Conservation (phyloP, 129 eudicot genomes). For the Flaveria ramosissima region DNA sequence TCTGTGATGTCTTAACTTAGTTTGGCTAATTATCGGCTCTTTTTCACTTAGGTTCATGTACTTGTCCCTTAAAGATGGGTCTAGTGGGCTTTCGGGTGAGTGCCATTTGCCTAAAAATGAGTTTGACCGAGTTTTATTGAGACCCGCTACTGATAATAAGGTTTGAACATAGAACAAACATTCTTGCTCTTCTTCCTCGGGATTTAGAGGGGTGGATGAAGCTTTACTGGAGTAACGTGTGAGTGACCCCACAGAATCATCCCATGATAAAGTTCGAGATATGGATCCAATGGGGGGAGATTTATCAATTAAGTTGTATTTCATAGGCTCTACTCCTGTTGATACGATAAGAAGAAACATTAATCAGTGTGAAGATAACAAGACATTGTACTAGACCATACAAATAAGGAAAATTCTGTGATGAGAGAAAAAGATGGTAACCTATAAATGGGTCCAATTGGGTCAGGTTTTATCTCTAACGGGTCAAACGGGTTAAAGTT, state of each 20-base stretch:
- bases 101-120: constrained; percentile 67
- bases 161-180: constrained; percentile 58
- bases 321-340: constrained; percentile 49
- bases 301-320: constrained; percentile 79
- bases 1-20: constrained; percentile 53
- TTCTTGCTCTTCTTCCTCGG: constrained; percentile 61
- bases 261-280: constrained; percentile 94
- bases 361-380: neutral
- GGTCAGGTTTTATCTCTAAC: neutral
- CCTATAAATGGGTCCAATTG: neutral
- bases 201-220: constrained; percentile 38
- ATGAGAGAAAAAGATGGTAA: neutral
- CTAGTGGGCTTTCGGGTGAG: constrained; percentile 80
- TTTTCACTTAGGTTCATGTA: constrained; percentile 52
- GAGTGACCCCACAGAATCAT: constrained; percentile 55
- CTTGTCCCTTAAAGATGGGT: constrained; percentile 67
- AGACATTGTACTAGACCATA: constrained; percentile 12
- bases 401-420: neutral
- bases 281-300: constrained; percentile 97
- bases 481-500: neutral
- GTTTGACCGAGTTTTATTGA: constrained; percentile 39
- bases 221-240: constrained; percentile 41
- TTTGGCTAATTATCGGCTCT: constrained; percentile 47
- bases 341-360: constrained; percentile 9
- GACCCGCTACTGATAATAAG: constrained; percentile 64